A percentile compares a stretch with the other conserved stretches of the same genome.
Conservation (phyloP, 768 basidiomycete species). For the Suillus bovinus region DNA sequence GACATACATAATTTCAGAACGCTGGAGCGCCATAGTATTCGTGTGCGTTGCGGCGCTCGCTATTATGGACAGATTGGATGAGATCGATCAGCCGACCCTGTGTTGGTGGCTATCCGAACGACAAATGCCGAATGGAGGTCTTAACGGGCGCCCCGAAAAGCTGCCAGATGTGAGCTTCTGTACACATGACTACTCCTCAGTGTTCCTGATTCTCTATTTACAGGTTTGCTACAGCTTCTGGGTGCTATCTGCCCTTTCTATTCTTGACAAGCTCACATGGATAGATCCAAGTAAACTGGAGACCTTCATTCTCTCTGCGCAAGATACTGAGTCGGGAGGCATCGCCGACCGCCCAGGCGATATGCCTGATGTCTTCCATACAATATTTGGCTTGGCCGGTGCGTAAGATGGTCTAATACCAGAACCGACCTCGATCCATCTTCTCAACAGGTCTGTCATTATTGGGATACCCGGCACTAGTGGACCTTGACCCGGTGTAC, state of each 20-base stretch:
- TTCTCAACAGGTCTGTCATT: constrained; percentile 72
- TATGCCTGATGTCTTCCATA: constrained; percentile 98
- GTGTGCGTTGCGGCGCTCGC: constrained; percentile 87
- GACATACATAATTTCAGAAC: not conserved
- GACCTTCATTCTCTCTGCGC: constrained; percentile 81
- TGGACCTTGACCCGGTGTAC: constrained; percentile 82
- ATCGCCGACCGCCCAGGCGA: constrained; percentile 94
- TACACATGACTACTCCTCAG: not conserved
- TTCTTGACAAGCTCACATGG: constrained; percentile 81
- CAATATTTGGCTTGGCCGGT: constrained; percentile 89
- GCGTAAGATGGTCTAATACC: constrained; percentile 15
- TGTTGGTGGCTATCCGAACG: constrained; percentile 95
- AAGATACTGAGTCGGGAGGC: constrained; percentile 91
- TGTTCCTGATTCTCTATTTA: constrained; percentile 1
- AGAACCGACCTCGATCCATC: not conserved
- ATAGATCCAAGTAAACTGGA: constrained; percentile 81
- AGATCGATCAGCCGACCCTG: constrained; percentile 75
- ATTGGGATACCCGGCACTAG: constrained; percentile 81
- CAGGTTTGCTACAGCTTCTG: constrained; percentile 98
- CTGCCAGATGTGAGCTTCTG: constrained; percentile 78
- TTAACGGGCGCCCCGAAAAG: constrained; percentile 98
- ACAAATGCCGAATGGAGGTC: constrained; percentile 88
- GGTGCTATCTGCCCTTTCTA: constrained; percentile 88
- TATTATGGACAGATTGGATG: constrained; percentile 81
- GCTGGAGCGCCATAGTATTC: constrained; percentile 56